phyloP scores from a whole-genome alignment of 306 rosid genomes.

The Cotoneaster glaucophyllus region DNA sequence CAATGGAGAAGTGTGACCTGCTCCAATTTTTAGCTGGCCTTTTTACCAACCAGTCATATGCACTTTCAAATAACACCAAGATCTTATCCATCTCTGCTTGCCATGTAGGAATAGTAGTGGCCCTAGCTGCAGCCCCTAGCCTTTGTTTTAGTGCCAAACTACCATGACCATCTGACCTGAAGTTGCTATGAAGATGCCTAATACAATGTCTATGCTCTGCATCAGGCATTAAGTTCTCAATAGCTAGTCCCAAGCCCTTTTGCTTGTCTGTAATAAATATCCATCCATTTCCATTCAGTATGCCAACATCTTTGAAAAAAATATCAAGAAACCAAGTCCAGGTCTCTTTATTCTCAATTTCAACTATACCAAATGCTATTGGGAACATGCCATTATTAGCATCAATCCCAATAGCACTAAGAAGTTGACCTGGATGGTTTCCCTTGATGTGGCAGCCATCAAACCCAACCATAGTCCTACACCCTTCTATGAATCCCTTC shows the following conservation, averaged over 20 bases:
- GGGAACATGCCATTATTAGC: not conserved
- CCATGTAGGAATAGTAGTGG: not conserved
- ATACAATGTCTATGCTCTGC: too few species aligned
- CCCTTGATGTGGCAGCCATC: not conserved
- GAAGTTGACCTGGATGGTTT: not conserved
- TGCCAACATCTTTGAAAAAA: too few species aligned
- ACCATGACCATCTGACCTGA: too few species aligned
- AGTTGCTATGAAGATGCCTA: too few species aligned
- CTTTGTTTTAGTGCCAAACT: not conserved
- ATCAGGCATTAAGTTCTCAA: too few species aligned
- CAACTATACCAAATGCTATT: not conserved
- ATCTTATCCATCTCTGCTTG: not conserved
- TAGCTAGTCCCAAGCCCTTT: too few species aligned
- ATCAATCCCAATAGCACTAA: not conserved
- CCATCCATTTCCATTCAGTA: too few species aligned
- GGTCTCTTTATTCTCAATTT: not conserved
- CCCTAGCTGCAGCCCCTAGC: not conserved
- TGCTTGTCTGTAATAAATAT: too few species aligned
- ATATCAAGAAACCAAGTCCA: not conserved
- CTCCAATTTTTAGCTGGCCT: not conserved
- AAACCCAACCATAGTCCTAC: not conserved
- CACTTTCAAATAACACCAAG: not conserved
- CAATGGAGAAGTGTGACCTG: not conserved
- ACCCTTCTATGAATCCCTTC: too few species aligned
- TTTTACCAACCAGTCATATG: not conserved